Evolutionary conservation across 345 rosid species (phyloP), one percentile per base, ranked within the genome.

Genomic region (Syzygium oleosum): DNA sequence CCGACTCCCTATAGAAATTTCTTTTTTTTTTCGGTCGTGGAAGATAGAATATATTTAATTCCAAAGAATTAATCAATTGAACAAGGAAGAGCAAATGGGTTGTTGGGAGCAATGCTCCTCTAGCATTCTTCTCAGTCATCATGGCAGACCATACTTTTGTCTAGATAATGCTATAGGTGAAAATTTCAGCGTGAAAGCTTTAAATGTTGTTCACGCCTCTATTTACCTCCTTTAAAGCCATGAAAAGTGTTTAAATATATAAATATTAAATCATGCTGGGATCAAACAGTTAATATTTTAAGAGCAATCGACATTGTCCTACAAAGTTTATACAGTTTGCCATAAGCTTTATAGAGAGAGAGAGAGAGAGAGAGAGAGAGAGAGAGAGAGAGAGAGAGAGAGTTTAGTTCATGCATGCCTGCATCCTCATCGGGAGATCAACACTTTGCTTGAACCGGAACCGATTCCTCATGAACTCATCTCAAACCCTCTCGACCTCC

Each of bases 381-480:
- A 85, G 58, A 38, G 11, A 25, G 7, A 85, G 58, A 38, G 11
- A 25, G 7, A 85, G 58, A 38, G 11, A 46, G n/a, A 43, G 52
- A 34, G 87, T 61, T 51, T 51, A 31, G 19, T 5, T 13, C 29
- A 85, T 23, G 55, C 29, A 56, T 43, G 56, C 94, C 93, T 92
- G 93, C 90, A 89, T 87, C 86, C 94, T 87, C 93, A 90, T 88
- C 4, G 91, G 27, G 59, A 91, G 89, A 87, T 91, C 93, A 31
- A 91, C 31, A 34, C 93, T 93, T 41, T 91, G 93, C 87, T 89
- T 93, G 43, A 49, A 4, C 2, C 34, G 87, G 73, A 93, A 90
- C 7, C 92, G 88, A 51, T 88, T 92, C 84, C 88, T 87, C 38
- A 38, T 85, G 85, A 91, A 91, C 16, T 87, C 54, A 13, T 46